Evolutionary conservation across 768 basidiomycete genomes (phyloP), one percentile per base, ranked within the genome.

Genomic region (Macrolepiota fuliginosa): DNA sequence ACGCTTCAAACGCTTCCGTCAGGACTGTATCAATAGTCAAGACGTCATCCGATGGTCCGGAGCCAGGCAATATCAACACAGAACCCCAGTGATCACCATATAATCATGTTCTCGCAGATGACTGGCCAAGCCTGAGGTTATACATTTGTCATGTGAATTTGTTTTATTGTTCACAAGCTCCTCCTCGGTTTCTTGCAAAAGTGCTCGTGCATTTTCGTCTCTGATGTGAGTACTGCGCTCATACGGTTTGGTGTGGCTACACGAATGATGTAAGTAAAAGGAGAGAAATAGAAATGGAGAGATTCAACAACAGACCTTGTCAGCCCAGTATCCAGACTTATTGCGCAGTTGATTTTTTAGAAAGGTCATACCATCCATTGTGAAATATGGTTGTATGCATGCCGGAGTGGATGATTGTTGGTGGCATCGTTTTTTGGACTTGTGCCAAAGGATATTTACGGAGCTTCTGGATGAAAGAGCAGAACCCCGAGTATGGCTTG

Each of bases 331-430:
- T 46, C 35, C 1, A 46, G 7, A 0, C 27, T 42, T 12, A 56
- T 42, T 4, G n/a, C 4, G 3, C 11, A 9, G 12, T n/a, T n/a
- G n/a, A n/a, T n/a, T n/a, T n/a, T n/a, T n/a, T n/a, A n/a, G 37
- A 15, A 39, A 15, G 45, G 35, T 58, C 71, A 52, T 63, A 77
- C 87, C 86, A 88, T 53, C 86, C 81, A 67, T 90, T 90, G 11
- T 78, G 81, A 63, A 88, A 84, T 22, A 88, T 69, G 62, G 86
- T 68, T 2, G 87, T 79, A 19, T 19, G 11, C 11, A 24, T 0
- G 0, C 11, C 3, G 2, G n/a, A 6, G 6, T 1, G 4, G 45
- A 47, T 19, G 22, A 0, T n/a, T 1, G 45, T n/a, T n/a, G n/a
- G 17, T 9, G 39, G 4, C 5, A 10, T 19, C 5, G n/a, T 47